A percentile compares a stretch with the other conserved stretches of the same genome.
Conservation (phyloP, 2,329 filamentous ascomycete genomes). For the Remersonia thermophila region DNA sequence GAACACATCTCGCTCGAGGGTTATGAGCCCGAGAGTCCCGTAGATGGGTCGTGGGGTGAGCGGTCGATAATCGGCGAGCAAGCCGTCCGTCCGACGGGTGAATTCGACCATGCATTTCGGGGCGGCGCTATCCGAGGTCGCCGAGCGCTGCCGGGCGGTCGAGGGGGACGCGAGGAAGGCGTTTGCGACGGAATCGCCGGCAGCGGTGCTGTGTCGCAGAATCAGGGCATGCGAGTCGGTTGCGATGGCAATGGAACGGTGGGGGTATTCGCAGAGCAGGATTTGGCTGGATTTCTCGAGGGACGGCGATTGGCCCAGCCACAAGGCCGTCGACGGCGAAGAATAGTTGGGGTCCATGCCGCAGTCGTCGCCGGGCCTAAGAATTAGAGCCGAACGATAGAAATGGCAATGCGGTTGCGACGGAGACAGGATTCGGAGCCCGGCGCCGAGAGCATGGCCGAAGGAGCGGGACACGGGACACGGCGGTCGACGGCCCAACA, state of each 20-base stretch:
- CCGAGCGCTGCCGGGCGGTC: constrained; percentile 31
- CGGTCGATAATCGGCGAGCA: constrained; percentile 65
- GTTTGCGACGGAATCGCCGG: constrained; percentile 46
- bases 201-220: constrained; percentile 62
- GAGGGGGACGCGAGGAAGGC: constrained; percentile 44
- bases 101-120: constrained; percentile 84
- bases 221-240: constrained; percentile 71
- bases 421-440: constrained; percentile 1
- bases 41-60: constrained; percentile 63
- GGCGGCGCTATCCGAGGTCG: constrained; percentile 31
- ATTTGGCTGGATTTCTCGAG: constrained; percentile 59
- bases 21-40: constrained; percentile 80
- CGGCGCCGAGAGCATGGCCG: constrained; percentile 12
- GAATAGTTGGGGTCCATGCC: constrained; percentile 35
- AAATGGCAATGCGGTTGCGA: constrained; percentile 3
- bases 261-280: constrained; percentile 73
- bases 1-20: constrained; percentile 74
- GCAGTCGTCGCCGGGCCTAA: not conserved
- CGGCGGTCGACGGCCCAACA: too few relatives aligned
- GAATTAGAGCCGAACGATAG: not conserved
- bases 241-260: constrained; percentile 77
- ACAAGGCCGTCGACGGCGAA: constrained; percentile 27
- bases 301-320: constrained; percentile 35
- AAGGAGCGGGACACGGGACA: not conserved
- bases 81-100: constrained; percentile 46